Conservation (phyloP, 1,284 basidiomycete genomes). For the Ganoderma leucocontextum region DNA sequence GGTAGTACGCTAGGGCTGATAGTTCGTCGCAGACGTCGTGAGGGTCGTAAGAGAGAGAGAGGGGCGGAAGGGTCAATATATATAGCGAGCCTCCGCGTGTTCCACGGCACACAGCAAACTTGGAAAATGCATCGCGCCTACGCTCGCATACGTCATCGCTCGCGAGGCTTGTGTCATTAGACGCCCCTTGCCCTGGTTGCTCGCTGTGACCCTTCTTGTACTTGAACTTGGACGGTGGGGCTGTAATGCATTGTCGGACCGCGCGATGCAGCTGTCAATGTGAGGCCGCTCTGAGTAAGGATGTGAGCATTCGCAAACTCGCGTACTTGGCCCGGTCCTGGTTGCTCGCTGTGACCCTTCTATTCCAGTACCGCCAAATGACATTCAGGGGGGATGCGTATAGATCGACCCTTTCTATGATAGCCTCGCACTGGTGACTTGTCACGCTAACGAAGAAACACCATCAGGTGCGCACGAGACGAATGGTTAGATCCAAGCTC, state of each 20-base stretch:
- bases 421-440: neutral
- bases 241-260: neutral
- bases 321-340: neutral
- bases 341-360: neutral
- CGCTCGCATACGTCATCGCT: conserved; percentile 19
- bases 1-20: neutral
- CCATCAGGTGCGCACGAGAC: neutral
- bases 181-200: neutral
- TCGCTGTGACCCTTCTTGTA: no score
- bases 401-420: conserved; percentile 5
- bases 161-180: neutral
- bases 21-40: conserved; percentile 3
- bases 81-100: neutral
- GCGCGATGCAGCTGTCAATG: neutral
- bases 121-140: neutral
- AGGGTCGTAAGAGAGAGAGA: conserved; percentile 9
- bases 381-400: neutral
- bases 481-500: neutral
- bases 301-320: neutral
- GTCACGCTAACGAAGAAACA: neutral
- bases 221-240: neutral
- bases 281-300: neutral
- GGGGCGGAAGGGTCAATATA: neutral
- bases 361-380: neutral
- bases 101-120: neutral